Base-by-base conservation (phyloP, 208 protist genomes). In the Phytomonas sp. region DNA sequence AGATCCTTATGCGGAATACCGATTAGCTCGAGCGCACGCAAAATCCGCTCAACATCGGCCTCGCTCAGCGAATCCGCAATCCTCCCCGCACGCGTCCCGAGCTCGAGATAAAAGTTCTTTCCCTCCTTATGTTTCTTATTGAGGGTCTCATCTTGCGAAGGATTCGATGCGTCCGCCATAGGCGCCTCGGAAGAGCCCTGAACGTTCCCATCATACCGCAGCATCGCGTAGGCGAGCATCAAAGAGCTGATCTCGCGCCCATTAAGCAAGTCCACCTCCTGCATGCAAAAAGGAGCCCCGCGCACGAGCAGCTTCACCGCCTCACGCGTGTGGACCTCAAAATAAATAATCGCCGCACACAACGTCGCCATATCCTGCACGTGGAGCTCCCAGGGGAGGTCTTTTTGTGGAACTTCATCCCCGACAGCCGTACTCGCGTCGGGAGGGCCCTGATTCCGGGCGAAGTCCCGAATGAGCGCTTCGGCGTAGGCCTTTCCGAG, bases 281-380 rank as follows among this genome's bases (percentile, higher is more conserved):
- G 63, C 23, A 73, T 69, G 52, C 79, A 89, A 30, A 77, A 70
- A 33, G 84, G 83, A 0, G 84, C 83, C 4, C 82, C 80, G 26
- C 65, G 63, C 0, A 82, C 72, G 67, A 93, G 78, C 49, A 89
- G 73, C 16, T 77, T 36, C 0, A 87, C 66, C 29, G 86, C 78
- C 16, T 71, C 71, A 3, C 67, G 63, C 29, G 81, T 84, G 37
- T 70, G 71, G 23, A 88, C 74, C 60, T 92, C 82, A 72, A 87
- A 92, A 73, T 82, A 89, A 1, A 92, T 72, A 68, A 92, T 73
- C 2, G 86, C 81, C 11, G 77, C 74, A 67, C 83, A 92, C 16
- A 92, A 71, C 19, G 75, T 66, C 8, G 86, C 86, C 2, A 89
- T 52, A 36, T 89, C 81, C 42, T 60, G 75, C 23, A 85, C 81